These are phyloP conservation scores for Candida berthetii DNA, from an alignment of 805 yeast genomes.

Conservation along the genomic window DNA sequence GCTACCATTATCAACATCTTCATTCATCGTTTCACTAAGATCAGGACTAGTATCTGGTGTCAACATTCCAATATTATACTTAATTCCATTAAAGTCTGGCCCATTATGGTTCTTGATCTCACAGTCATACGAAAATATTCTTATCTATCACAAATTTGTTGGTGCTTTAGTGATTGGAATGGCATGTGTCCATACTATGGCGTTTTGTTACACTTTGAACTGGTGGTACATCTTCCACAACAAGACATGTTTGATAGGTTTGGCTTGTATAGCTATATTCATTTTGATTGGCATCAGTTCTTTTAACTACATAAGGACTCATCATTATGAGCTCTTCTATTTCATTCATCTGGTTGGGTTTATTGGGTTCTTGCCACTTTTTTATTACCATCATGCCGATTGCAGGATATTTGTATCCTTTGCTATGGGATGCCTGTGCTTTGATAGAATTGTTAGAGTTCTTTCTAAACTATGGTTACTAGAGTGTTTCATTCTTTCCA, in stretches of 20 bases:
- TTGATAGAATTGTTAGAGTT: slow-evolving; percentile 14
- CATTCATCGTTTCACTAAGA: slow-evolving; percentile 18
- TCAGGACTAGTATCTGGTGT: slow-evolving; percentile 19
- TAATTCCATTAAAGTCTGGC: slow-evolving; percentile 19
- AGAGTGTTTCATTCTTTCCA: slow-evolving; percentile 4
- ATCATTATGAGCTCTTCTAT: slow-evolving; percentile 17
- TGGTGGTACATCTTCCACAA: slow-evolving; percentile 13
- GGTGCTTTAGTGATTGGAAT: slow-evolving; percentile 13
- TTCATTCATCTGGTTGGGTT: slow-evolving; percentile 11
- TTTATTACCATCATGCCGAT: slow-evolving; percentile 18
- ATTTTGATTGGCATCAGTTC: slow-evolving; percentile 11
- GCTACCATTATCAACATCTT: slow-evolving; percentile 13
- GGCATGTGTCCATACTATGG: slow-evolving; percentile 12
- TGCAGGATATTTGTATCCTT: slow-evolving; percentile 17
- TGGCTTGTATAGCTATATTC: slow-evolving; percentile 6
- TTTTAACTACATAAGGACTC: slow-evolving; percentile 7
- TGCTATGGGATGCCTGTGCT: slow-evolving; percentile 6
- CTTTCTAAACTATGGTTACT: slow-evolving; percentile 11
- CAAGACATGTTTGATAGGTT: slow-evolving; percentile 10
- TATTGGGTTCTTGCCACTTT: slow-evolving; percentile 16
- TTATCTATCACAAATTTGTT: slow-evolving; percentile 18
- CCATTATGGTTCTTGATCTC: slow-evolving; percentile 12
- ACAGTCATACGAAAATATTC: slow-evolving; percentile 16
- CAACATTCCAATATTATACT: slow-evolving; percentile 19
- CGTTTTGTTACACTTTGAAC: slow-evolving; percentile 12